phyloP scores from a whole-genome alignment of 2,329 filamentous ascomycete species.

The Chrysoporthe austroafricana region DNA sequence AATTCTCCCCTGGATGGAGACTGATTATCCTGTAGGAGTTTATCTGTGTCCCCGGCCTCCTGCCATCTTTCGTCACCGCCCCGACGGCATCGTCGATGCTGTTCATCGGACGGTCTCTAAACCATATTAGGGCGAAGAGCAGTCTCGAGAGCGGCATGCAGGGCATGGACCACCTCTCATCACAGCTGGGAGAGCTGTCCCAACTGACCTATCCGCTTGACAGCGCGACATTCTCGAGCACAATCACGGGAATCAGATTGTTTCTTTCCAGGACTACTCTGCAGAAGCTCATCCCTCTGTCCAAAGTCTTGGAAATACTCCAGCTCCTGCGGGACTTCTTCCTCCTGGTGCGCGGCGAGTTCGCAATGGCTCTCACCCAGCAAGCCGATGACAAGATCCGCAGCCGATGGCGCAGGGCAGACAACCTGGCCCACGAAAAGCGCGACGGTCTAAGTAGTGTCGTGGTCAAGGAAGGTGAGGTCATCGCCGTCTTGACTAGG shows the following conservation, averaged over 20 bases:
- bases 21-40: constrained; percentile 54
- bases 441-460: constrained; percentile 64
- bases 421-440: constrained; percentile 61
- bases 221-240: constrained; percentile 68
- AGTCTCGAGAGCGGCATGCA: constrained; percentile 48
- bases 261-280: constrained; percentile 84
- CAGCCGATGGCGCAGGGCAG: constrained; percentile 70
- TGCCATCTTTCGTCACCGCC: constrained; percentile 79
- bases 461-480: constrained; percentile 83
- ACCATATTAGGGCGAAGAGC: constrained; percentile 71
- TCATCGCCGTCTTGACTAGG: constrained; percentile 73
- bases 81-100: constrained; percentile 81
- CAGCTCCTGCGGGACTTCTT: constrained; percentile 84
- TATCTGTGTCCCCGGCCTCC: constrained; percentile 58
- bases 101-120: constrained; percentile 87
- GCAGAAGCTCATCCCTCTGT: constrained; percentile 78
- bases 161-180: constrained; percentile 65
- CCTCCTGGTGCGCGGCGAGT: constrained; percentile 85
- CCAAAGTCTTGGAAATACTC: constrained; percentile 76
- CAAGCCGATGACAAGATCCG: constrained; percentile 82
- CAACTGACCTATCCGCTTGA: constrained; percentile 75
- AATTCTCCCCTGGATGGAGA: neutral
- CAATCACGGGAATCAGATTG: constrained; percentile 75
- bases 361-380: constrained; percentile 82
- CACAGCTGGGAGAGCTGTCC: constrained; percentile 71